A percentile compares a stretch with the other conserved stretches of the same genome.
Conservation (phyloP, 768 basidiomycete genomes). For the Leccinum longicurvipes region DNA sequence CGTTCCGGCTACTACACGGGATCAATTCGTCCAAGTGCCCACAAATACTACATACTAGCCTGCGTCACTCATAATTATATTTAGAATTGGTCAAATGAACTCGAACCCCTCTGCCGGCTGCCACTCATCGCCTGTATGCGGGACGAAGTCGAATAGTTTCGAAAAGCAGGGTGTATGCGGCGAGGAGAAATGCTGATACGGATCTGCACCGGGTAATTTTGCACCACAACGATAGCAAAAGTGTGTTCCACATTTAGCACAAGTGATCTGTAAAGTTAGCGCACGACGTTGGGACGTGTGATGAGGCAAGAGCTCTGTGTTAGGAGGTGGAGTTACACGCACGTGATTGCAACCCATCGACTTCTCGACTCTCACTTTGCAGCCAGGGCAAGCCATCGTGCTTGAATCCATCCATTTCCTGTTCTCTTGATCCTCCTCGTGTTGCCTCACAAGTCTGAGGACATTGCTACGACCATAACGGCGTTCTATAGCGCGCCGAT, state of each 20-base stretch:
- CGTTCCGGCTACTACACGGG: too few species aligned
- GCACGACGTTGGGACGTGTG: neutral
- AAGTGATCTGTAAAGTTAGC: constrained; percentile 59
- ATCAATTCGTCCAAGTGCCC: neutral
- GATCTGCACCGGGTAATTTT: constrained; percentile 45
- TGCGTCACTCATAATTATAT: too few species aligned
- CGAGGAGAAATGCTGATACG: constrained; percentile 68
- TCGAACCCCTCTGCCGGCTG: constrained; percentile 44
- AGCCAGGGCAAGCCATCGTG: constrained; percentile 74
- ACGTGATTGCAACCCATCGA: constrained; percentile 86
- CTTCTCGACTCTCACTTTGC: constrained; percentile 71
- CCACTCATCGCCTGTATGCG: constrained; percentile 42
- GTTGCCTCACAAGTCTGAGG: constrained; percentile 53
- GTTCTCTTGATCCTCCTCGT: constrained; percentile 74
- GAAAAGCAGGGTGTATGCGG: constrained; percentile 53
- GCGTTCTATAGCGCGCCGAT: constrained; percentile 52
- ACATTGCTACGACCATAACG: constrained; percentile 65
- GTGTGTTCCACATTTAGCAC: constrained; percentile 67
- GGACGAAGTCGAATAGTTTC: constrained; percentile 58
- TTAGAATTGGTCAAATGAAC: constrained; percentile 7
- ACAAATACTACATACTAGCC: neutral
- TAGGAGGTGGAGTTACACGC: constrained; percentile 26
- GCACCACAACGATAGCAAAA: constrained; percentile 81
- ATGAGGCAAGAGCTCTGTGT: neutral
- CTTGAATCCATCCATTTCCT: constrained; percentile 65